A percentile compares a stretch with the other conserved stretches of the same genome.
Conservation (phyloP, 257 asterid species). For the Rhazya stricta region DNA sequence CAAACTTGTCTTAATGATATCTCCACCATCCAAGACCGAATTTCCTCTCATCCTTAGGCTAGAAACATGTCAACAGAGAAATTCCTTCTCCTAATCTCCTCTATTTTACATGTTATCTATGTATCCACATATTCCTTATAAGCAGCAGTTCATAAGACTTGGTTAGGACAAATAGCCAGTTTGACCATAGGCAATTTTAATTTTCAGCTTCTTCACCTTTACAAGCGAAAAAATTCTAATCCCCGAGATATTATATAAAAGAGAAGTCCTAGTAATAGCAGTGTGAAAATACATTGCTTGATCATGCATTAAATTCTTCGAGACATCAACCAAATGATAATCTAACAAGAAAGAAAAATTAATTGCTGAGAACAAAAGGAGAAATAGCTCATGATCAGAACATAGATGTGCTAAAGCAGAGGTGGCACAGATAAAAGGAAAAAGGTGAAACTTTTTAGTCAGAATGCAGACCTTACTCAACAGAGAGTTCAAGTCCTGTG, state of each 20-base stretch:
- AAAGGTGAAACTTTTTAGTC: neutral
- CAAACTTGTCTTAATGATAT: neutral
- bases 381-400: neutral
- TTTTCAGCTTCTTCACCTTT: neutral
- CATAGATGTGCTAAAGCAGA: neutral
- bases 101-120: neutral
- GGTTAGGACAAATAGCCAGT: neutral
- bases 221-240: neutral
- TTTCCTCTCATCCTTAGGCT: neutral
- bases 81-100: neutral
- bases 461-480: constrained; percentile 59
- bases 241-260: neutral
- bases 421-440: neutral
- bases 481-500: constrained; percentile 86
- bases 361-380: neutral
- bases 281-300: neutral
- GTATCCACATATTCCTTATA: neutral
- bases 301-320: neutral
- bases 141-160: neutral
- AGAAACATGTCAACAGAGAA: neutral
- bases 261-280: neutral
- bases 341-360: neutral
- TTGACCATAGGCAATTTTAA: neutral
- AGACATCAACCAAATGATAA: neutral
- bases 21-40: neutral